These are phyloP conservation scores for Heliocybe sulcata DNA, from an alignment of 1,284 basidiomycete species.

Conservation along the genomic window DNA sequence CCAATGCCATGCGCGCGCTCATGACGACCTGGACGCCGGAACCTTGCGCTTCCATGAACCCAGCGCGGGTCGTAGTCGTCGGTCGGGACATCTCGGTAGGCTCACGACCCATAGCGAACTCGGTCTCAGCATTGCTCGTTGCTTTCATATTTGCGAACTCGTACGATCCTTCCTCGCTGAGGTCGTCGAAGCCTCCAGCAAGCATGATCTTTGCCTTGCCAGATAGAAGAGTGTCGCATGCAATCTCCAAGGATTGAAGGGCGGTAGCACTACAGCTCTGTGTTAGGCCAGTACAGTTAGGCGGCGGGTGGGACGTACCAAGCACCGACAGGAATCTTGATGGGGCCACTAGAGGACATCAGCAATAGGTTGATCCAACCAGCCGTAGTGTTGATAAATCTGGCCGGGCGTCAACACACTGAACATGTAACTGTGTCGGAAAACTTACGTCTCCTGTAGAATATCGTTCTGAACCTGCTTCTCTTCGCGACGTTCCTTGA, in stretches of 20 bases:
- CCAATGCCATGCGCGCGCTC: slow-evolving; percentile 92
- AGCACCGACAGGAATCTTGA: slow-evolving; percentile 98
- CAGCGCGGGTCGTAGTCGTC: slow-evolving; percentile 90
- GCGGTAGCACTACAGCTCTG: slow-evolving; percentile 73
- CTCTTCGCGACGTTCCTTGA: slow-evolving; percentile 96
- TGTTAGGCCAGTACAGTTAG: slow-evolving; percentile 1
- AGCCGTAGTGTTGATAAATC: slow-evolving; percentile 96
- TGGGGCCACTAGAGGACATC: slow-evolving; percentile 90
- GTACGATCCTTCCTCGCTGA: slow-evolving; percentile 94
- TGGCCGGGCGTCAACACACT: slow-evolving; percentile 23
- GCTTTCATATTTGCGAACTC: slow-evolving; percentile 99
- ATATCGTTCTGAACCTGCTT: slow-evolving; percentile 98
- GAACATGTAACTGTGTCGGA: slow-evolving; percentile 5
- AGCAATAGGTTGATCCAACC: slow-evolving; percentile 97
- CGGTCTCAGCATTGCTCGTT: slow-evolving; percentile 93
- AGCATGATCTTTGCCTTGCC: slow-evolving; percentile 99
- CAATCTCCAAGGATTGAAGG: slow-evolving; percentile 95
- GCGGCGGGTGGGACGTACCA: slow-evolving; percentile 51
- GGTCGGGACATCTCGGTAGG: slow-evolving; percentile 98
- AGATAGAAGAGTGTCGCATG: slow-evolving; percentile 89
- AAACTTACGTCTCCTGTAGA: slow-evolving; percentile 88
- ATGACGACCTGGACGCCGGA: slow-evolving; percentile 96
- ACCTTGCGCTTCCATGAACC: slow-evolving; percentile 98
- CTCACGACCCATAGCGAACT: slow-evolving; percentile 98
- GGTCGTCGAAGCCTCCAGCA: slow-evolving; percentile 96